Conservation (phyloP, 805 yeast species). For the Kuraishia hungarica region DNA sequence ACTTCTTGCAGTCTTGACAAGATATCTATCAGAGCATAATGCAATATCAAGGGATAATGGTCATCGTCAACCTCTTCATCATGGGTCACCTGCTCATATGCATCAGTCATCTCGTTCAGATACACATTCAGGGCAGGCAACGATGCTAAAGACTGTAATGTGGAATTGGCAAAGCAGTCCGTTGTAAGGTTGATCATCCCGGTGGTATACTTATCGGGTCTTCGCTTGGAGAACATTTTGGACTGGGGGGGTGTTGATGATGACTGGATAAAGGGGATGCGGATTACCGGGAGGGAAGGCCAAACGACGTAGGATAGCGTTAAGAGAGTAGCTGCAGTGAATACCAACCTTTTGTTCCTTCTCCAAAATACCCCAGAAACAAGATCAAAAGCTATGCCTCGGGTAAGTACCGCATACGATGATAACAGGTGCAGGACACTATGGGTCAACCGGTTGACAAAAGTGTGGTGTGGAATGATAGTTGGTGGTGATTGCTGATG, state of each 20-base stretch:
- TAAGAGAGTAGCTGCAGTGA: neutral
- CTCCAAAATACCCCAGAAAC: neutral
- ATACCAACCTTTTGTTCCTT: neutral
- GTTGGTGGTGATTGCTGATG: neutral
- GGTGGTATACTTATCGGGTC: slow-evolving; percentile 70
- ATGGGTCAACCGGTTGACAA: neutral
- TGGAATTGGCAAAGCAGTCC: slow-evolving; percentile 90
- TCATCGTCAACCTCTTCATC: neutral
- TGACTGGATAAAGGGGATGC: slow-evolving; percentile 1
- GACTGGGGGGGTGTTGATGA: slow-evolving; percentile 3
- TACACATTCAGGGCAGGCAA: slow-evolving; percentile 52
- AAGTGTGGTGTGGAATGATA: neutral
- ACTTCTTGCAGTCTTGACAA: slow-evolving; percentile 56
- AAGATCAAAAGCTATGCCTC: neutral
- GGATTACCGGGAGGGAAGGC: slow-evolving; percentile 19
- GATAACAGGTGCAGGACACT: neutral
- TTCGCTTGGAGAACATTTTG: slow-evolving; percentile 28
- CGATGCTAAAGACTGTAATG: slow-evolving; percentile 70
- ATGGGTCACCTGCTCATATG: neutral
- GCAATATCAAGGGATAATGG: slow-evolving; percentile 34
- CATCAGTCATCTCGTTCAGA: slow-evolving; percentile 31
- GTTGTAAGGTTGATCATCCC: slow-evolving; percentile 77
- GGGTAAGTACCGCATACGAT: neutral
- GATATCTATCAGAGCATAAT: slow-evolving; percentile 44
- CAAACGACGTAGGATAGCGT: slow-evolving; percentile 16